Conservation (phyloP, 371 early-diverging fungal species). For the Sporodiniella umbellata region DNA sequence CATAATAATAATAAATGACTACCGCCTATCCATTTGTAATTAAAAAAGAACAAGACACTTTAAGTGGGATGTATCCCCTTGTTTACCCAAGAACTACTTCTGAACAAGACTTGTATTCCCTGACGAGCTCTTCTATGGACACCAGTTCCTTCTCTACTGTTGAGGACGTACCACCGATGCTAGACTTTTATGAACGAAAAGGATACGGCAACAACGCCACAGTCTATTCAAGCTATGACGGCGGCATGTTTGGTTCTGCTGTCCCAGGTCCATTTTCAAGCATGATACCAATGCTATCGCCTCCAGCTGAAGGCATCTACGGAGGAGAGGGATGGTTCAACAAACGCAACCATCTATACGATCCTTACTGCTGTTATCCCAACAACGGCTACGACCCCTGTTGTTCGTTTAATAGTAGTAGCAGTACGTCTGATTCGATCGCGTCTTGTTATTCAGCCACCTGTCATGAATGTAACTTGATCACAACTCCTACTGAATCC, state of each 20-base stretch:
- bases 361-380: not conserved
- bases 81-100: not conserved
- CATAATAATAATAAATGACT: too few relatives aligned
- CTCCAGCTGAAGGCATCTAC: not conserved
- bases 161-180: not conserved
- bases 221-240: not conserved
- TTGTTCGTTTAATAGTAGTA: not conserved
- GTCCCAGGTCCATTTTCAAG: not conserved
- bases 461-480: slow-evolving; percentile 1
- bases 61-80: not conserved
- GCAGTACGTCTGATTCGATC: not conserved
- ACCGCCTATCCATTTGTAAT: not conserved
- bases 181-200: too few relatives aligned
- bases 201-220: too few relatives aligned
- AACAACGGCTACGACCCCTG: not conserved
- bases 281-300: not conserved
- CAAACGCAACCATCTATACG: not conserved
- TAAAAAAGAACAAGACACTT: not conserved
- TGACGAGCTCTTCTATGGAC: not conserved
- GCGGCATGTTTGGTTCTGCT: not conserved
- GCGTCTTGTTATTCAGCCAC: not conserved
- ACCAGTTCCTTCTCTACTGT: not conserved
- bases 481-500: not conserved
- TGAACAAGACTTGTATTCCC: not conserved
- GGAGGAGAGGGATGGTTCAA: not conserved